Base-by-base conservation (phyloP, 495 filamentous ascomycete genomes). In the Delitschia confertaspora region DNA sequence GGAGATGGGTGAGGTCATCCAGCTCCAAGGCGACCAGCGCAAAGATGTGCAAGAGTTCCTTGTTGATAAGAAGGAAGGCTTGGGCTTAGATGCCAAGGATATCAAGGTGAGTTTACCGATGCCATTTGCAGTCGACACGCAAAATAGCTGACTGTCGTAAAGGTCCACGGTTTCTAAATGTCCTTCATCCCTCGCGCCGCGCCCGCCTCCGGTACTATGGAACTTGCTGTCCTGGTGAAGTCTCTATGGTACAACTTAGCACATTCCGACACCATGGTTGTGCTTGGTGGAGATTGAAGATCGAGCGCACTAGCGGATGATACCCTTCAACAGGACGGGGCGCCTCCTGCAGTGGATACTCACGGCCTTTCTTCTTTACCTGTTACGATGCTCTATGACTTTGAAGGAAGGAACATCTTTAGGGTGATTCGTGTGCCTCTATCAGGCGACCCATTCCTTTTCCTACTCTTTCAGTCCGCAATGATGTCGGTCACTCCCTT, bases 1-100 rank as follows among this genome's bases (percentile, higher is more conserved):
- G 55, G 88, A 95, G 74, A 94, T 95, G 88, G 91, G 91, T 63
- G 88, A 96, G 76, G 91, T 98, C 83, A 96, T 98, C 59, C 91
- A 98, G 74, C 78, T 98, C 59, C 91, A 98, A 69, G 91, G 91
- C 57, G 91, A 98, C 68, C 91, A 98, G 73, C 89, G 91, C 68
- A 89, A 93, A 65, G 88, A 95, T 76, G 87, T 95, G 60, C 84
- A 88, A 67, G 87, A 96, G 62, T 98, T 96, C 72, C 78, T 96
- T 69, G 79, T 78, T 70, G 83, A 93, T 69, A 88, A 93, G 74
- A 85, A 88, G 63, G 83, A 86, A 59, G 91, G 93, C 50, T 70
- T 95, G 47, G 84, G 81, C 64, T 75, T 93, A 56, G 84, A 94
- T 72, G 76, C 80, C 60, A 93, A 95, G 79, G 93, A 83, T 71